Evolutionary conservation across 495 filamentous ascomycete species (phyloP), one percentile per base, ranked within the genome.

Genomic region (Hypomontagnella submonticulosa): DNA sequence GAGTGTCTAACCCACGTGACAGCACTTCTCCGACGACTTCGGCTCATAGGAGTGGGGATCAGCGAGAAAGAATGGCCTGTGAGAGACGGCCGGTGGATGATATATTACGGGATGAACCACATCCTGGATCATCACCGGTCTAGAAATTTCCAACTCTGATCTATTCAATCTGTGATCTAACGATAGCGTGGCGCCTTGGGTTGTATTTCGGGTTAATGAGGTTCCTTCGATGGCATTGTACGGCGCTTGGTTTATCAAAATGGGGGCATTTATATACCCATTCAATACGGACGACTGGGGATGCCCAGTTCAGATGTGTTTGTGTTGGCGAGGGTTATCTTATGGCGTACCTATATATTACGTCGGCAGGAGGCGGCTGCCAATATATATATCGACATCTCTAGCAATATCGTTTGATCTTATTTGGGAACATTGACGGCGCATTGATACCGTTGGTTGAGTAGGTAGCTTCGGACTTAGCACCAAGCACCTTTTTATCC

Each of bases 121-220:
- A 58, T 36, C 50, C 44, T 37, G 16, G 38, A 19, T 60, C 66
- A 40, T 58, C 66, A 44, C 66, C 66, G 12, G 59, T 57, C 4
- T 67, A 63, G 19, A 8, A 5, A 34, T 53, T 23, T 34, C 34
- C 36, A 33, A 23, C 15, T 44, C 32, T 41, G 7, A 13, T 27
- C 10, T 46, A 34, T 63, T 41, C 46, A 47, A 49, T 54, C 34
- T 66, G 32, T 59, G 55, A 57, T 66, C 44, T 63, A 49, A 66
- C 50, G 62, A 37, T 8, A 73, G 71, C 71, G 65, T 32, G 71
- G 71, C 71, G 71, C 69, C 64, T 65, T 40, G 58, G 63, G 37
- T 64, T 67, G 63, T 43, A 43, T 48, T 61, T 46, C 41, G 38
- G 15, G 4, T 6, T 19, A 43, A 18, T 15, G 32, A 42, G 12